These are phyloP conservation scores for Blepharisma japonicum DNA, from an alignment of 73 alveolate species.

Conservation along the genomic window DNA sequence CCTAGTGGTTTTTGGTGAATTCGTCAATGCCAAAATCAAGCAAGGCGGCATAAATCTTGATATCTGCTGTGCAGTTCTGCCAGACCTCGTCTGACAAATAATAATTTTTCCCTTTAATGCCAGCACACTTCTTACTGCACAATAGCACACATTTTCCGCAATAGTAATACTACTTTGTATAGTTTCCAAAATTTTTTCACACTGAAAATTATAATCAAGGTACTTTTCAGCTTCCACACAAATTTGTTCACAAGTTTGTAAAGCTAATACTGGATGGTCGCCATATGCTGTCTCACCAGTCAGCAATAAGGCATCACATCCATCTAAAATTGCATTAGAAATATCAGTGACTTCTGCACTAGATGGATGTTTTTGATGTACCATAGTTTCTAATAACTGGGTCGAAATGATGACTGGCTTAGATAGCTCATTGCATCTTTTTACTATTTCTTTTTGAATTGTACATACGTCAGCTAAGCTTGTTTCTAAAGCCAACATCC, in stretches of 20 bases:
- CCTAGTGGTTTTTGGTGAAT: not conserved
- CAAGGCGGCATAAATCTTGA: slow-evolving; percentile 37
- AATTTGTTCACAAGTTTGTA: slow-evolving; percentile 38
- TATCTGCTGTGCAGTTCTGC: slow-evolving; percentile 32
- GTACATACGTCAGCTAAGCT: slow-evolving; percentile 18
- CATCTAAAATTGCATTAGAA: slow-evolving; percentile 49
- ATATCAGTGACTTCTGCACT: slow-evolving; percentile 48
- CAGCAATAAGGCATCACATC: slow-evolving; percentile 51
- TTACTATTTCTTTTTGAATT: slow-evolving; percentile 31
- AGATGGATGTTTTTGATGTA: slow-evolving; percentile 30
- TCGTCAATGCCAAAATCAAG: slow-evolving; percentile 31
- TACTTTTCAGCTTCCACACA: slow-evolving; percentile 40
- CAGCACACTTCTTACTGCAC: slow-evolving; percentile 36
- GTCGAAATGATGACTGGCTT: slow-evolving; percentile 52
- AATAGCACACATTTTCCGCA: slow-evolving; percentile 31
- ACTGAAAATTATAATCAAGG: slow-evolving; percentile 25
- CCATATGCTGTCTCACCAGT: slow-evolving; percentile 52
- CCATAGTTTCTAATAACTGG: slow-evolving; percentile 42
- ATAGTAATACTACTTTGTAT: slow-evolving; percentile 17
- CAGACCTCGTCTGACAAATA: slow-evolving; percentile 28
- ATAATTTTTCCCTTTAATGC: slow-evolving; percentile 27
- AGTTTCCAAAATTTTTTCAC: slow-evolving; percentile 3
- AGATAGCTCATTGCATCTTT: slow-evolving; percentile 28
- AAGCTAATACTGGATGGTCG: slow-evolving; percentile 38
- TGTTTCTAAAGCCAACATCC: slow-evolving; percentile 9